Percentiles rank a stretch among this genome's conserved stretches.
Evolutionary conservation across 1,139 yeast genomes (phyloP).

Genomic region (Hyphopichia fennica): DNA sequence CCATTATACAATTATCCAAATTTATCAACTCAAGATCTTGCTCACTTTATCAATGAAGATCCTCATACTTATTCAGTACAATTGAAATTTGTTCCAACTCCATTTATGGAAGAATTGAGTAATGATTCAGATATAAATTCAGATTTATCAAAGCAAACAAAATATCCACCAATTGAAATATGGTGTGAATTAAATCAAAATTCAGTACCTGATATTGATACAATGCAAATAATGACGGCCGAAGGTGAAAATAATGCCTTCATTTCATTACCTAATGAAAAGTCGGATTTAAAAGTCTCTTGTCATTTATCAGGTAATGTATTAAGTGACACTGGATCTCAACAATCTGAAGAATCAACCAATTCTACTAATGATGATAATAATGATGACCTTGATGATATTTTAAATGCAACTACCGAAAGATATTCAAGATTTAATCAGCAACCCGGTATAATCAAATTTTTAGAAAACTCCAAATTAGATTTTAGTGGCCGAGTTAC

Average conservation of each 20-base stretch:
- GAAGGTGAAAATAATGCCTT: constrained; percentile 46
- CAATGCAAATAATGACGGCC: constrained; percentile 45
- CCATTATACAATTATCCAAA: constrained; percentile 21
- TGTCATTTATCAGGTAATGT: constrained; percentile 41
- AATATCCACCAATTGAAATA: constrained; percentile 55
- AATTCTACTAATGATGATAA: constrained; percentile 7
- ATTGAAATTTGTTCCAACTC: constrained; percentile 50
- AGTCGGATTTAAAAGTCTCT: constrained; percentile 47
- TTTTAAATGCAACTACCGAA: constrained; percentile 30
- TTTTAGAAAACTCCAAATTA: constrained; percentile 37
- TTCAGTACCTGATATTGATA: constrained; percentile 38
- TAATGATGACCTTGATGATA: constrained; percentile 7
- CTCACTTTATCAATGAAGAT: constrained; percentile 24
- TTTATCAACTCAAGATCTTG: constrained; percentile 19
- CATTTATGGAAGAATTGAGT: constrained; percentile 19
- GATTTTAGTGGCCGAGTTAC: constrained; percentile 39
- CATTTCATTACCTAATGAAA: constrained; percentile 39
- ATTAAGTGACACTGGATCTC: constrained; percentile 13
- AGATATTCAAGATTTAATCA: constrained; percentile 27
- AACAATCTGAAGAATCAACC: constrained; percentile 3
- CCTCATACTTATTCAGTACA: constrained; percentile 44
- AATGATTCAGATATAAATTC: background rate
- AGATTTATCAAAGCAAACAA: constrained; percentile 13
- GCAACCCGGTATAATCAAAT: constrained; percentile 51
- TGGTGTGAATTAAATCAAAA: constrained; percentile 48